Conservation (phyloP, 2,329 filamentous ascomycete genomes). For the Ceratocystis albifundus region DNA sequence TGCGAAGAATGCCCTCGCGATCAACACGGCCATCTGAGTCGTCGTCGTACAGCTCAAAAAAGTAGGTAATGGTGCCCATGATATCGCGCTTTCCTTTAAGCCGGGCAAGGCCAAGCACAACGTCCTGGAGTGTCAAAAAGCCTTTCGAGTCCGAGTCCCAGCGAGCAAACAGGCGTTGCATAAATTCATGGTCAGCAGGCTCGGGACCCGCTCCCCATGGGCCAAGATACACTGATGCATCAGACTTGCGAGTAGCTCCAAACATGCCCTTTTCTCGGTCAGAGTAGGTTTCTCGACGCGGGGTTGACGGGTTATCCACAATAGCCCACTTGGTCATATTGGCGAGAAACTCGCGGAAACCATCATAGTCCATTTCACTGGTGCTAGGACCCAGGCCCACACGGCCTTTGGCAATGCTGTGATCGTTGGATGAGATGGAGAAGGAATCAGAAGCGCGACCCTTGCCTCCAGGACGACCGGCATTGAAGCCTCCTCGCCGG, state of each 20-base stretch:
- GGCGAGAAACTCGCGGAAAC: slow-evolving; percentile 86
- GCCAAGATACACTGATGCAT: slow-evolving; percentile 32
- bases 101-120: slow-evolving; percentile 78
- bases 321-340: slow-evolving; percentile 87
- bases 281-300: slow-evolving; percentile 37
- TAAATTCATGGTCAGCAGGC: slow-evolving; percentile 89
- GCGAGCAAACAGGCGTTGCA: slow-evolving; percentile 71
- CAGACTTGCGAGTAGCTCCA: slow-evolving; percentile 41
- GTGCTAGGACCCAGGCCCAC: slow-evolving; percentile 82
- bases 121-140: slow-evolving; percentile 77
- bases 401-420: slow-evolving; percentile 62
- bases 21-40: slow-evolving; percentile 84
- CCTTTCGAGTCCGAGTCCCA: slow-evolving; percentile 74
- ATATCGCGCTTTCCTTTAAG: slow-evolving; percentile 93
- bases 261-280: slow-evolving; percentile 50
- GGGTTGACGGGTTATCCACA: slow-evolving; percentile 63
- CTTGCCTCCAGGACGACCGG: slow-evolving; percentile 28
- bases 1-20: slow-evolving; percentile 84
- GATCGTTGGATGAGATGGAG: slow-evolving; percentile 21
- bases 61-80: slow-evolving; percentile 95
- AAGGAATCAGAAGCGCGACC: slow-evolving; percentile 31
- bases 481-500: slow-evolving; percentile 38
- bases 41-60: slow-evolving; percentile 95
- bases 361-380: slow-evolving; percentile 93
- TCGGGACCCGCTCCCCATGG: slow-evolving; percentile 48